These are phyloP conservation scores for Cymbopogon flexuosus DNA, from an alignment of 202 grass and related monocot genomes.

Conservation along the genomic window DNA sequence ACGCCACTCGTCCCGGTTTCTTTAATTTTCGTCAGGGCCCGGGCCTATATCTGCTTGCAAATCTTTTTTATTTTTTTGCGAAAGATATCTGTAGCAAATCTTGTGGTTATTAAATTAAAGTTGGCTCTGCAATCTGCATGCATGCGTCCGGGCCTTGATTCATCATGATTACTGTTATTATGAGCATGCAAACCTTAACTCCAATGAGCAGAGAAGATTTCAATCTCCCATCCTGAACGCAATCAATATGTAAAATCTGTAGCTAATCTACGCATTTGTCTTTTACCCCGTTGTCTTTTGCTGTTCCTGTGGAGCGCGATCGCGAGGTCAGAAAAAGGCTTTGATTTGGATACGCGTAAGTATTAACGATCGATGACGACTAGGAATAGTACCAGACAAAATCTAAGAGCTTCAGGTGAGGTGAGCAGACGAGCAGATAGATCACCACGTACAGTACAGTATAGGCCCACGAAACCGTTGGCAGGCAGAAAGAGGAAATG, in stretches of 20 bases:
- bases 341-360: background rate
- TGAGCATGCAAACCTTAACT: background rate
- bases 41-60: background rate
- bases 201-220: background rate
- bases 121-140: background rate
- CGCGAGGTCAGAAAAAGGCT: background rate
- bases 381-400: background rate
- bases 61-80: too few species aligned
- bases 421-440: background rate
- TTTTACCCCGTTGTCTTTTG: background rate
- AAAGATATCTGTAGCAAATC: background rate
- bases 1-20: background rate
- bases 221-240: background rate
- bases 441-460: too few species aligned
- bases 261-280: background rate
- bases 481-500: too few species aligned
- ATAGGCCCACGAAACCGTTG: too few species aligned
- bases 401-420: slow-evolving; percentile 2
- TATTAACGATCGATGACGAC: background rate
- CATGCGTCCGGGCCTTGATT: background rate
- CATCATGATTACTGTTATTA: background rate
- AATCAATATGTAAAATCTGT: background rate
- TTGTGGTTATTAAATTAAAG: background rate
- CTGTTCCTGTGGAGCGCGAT: background rate
- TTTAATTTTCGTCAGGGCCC: background rate